Conservation (phyloP, 176 grass and related monocot genomes). For the Juncus inflexus region DNA sequence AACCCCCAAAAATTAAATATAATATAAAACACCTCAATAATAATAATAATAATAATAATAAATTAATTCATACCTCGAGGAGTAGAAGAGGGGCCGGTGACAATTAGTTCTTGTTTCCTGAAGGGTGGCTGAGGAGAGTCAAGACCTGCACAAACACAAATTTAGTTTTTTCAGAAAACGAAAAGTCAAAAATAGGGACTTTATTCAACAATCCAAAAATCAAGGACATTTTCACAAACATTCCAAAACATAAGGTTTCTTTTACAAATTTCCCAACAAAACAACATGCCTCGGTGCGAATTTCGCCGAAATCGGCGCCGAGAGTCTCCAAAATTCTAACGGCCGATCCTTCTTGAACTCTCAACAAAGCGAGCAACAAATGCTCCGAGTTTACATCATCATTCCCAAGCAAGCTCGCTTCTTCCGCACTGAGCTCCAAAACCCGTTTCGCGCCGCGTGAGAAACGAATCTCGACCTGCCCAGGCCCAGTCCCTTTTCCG, state of each 20-base stretch:
- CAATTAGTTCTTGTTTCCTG: constrained; percentile 37
- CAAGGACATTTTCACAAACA: background rate
- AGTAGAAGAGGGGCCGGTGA: background rate
- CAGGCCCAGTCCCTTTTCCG: constrained; percentile 36
- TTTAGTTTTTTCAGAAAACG: too few relatives aligned
- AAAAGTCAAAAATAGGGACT: background rate
- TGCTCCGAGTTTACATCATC: constrained; percentile 34
- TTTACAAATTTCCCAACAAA: background rate
- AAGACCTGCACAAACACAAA: constrained; percentile 33
- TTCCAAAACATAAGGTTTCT: background rate
- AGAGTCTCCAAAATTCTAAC: constrained; percentile 32
- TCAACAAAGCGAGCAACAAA: constrained; percentile 32
- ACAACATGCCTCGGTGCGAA: constrained; percentile 26
- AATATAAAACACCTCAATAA: background rate
- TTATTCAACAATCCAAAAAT: background rate
- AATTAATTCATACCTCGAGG: constrained; percentile 12
- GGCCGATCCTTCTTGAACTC: constrained; percentile 32
- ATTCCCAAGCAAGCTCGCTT: constrained; percentile 36
- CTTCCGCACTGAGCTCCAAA: constrained; percentile 37
- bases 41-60: background rate
- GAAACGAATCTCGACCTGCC: constrained; percentile 19
- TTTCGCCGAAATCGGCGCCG: constrained; percentile 34
- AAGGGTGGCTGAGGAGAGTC: constrained; percentile 68
- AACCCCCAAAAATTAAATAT: constrained; percentile 19
- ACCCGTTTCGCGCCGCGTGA: constrained; percentile 37